Conservation (phyloP, 192 early-diverging fungal genomes). For the Gonapodya prolifera region DNA sequence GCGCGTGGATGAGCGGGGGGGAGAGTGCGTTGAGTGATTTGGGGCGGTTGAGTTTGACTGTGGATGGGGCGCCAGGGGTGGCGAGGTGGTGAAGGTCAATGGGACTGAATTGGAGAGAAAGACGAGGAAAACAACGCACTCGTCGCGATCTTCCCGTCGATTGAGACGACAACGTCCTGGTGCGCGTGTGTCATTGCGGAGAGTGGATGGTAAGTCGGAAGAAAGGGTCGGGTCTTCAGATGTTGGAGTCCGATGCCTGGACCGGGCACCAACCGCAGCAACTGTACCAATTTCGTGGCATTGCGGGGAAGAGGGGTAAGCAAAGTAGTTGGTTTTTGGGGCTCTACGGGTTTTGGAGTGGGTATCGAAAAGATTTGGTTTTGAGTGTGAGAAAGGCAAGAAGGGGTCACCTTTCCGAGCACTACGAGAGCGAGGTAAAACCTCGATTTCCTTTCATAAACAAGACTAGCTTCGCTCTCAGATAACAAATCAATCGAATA, state of each 20-base stretch:
- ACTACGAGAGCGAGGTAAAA: too few relatives aligned
- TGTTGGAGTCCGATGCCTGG: background rate
- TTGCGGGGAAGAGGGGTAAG: background rate
- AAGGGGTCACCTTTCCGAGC: too few relatives aligned
- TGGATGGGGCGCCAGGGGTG: background rate
- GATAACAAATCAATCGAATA: too few relatives aligned
- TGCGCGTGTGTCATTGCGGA: background rate
- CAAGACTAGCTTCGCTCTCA: too few relatives aligned
- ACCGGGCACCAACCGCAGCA: background rate
- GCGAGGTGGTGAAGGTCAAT: background rate
- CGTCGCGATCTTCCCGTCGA: background rate
- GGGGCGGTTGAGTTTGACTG: conserved; percentile 5
- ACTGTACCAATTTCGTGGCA: background rate
- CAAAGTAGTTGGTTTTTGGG: too few relatives aligned
- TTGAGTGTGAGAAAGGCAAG: too few relatives aligned
- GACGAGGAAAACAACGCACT: background rate
- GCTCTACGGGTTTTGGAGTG: too few relatives aligned
- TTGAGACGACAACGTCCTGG: background rate
- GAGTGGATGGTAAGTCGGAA: background rate
- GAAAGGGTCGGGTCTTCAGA: background rate
- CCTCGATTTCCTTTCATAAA: too few relatives aligned
- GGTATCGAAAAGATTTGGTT: too few relatives aligned
- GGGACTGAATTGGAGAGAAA: too few relatives aligned
- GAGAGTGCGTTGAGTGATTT: background rate
- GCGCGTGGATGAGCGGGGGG: background rate